Percentiles rank a stretch among this genome's conserved stretches.
Evolutionary conservation across 371 early-diverging fungal species (phyloP).

Genomic region (Mucor lusitanicus): DNA sequence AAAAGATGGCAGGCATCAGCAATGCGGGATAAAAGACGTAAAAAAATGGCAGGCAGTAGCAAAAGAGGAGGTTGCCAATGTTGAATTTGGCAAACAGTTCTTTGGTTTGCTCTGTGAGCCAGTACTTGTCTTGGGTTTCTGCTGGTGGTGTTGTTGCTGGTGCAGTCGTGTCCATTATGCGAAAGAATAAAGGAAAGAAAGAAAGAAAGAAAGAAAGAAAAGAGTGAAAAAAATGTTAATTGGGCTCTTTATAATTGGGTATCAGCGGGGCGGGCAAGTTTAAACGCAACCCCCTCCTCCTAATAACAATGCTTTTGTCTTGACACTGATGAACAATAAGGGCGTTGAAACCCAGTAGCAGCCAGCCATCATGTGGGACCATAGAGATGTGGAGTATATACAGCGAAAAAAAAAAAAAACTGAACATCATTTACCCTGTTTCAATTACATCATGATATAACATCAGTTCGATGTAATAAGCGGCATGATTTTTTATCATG

Average conservation of each 20-base stretch:
- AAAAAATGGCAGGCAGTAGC: conserved; percentile 50
- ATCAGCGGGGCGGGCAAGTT: background rate
- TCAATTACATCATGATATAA: background rate
- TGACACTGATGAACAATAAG: too few species aligned
- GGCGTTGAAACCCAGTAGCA: background rate
- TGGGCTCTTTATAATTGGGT: background rate
- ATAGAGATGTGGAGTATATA: background rate
- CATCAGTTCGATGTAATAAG: background rate
- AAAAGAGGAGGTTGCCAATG: conserved; percentile 47
- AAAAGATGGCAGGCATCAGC: conserved; percentile 51
- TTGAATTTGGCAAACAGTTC: conserved; percentile 46
- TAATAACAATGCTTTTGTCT: background rate
- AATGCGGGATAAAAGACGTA: conserved; percentile 51
- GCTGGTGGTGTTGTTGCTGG: background rate
- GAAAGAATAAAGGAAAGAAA: background rate
- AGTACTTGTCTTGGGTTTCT: background rate
- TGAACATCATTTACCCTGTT: background rate
- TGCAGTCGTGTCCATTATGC: background rate
- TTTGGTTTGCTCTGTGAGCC: conserved; percentile 13
- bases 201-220: background rate
- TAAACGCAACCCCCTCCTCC: background rate
- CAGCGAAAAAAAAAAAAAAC: too few species aligned
- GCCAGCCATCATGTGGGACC: background rate
- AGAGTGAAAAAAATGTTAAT: background rate
- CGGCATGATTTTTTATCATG: background rate